Evolutionary conservation across 805 yeast genomes (phyloP).

Genomic region (Candida chauliodis): DNA sequence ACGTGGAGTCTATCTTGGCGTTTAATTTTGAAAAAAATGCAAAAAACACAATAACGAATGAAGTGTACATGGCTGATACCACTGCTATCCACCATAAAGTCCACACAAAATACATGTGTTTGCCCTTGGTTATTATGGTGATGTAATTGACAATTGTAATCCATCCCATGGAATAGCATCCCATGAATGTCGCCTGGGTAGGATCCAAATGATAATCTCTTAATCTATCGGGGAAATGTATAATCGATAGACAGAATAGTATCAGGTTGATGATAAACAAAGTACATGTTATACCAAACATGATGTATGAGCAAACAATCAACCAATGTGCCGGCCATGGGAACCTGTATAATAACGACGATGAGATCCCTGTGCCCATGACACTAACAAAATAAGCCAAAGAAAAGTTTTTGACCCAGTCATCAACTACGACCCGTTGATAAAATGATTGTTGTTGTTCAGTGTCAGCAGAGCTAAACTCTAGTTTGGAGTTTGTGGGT

Average conservation of each 20-base stretch:
- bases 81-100: conserved; percentile 75
- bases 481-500: conserved; percentile 3
- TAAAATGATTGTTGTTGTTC: conserved; percentile 3
- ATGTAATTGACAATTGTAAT: conserved; percentile 62
- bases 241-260: conserved; percentile 40
- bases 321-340: conserved; percentile 67
- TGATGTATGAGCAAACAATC: conserved; percentile 50
- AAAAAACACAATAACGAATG: conserved; percentile 57
- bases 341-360: conserved; percentile 57
- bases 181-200: conserved; percentile 59
- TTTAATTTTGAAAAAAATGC: conserved; percentile 39
- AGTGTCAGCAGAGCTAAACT: background rate
- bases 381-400: conserved; percentile 67
- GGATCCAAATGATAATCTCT: conserved; percentile 28
- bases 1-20: conserved; percentile 13
- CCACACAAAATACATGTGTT: conserved; percentile 26
- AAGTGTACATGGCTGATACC: conserved; percentile 49
- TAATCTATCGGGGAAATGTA: conserved; percentile 28
- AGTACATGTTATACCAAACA: conserved; percentile 57
- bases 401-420: conserved; percentile 17
- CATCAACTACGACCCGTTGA: conserved; percentile 7
- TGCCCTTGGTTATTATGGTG: conserved; percentile 22
- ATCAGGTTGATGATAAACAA: conserved; percentile 42
- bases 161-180: conserved; percentile 79
- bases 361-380: conserved; percentile 85